Base-by-base conservation (phyloP, 352 stramenopile species). In the Globisporangium heterothallicum region DNA sequence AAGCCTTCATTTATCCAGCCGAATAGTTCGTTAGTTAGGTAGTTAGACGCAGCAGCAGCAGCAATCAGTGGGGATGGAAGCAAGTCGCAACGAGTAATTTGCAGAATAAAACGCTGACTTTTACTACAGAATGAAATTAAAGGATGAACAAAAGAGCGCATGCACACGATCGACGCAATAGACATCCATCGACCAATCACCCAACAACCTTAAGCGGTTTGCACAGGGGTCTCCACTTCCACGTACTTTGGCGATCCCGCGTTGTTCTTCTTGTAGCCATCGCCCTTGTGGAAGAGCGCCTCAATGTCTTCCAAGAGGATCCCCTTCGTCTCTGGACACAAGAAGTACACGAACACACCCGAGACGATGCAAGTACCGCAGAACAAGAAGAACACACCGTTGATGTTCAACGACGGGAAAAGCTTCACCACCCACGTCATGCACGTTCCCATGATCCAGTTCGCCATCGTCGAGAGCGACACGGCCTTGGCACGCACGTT, bases 351-450 rank as follows among this genome's bases (percentile, higher is more conserved):
- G 35, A 75, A 75, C 18, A 62, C 32, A 2, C 55, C 60, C 26
- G 51, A 64, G 34, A 60, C 41, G 26, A 66, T 59, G 13, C 72
- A 73, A 10, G 81, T 32, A 0, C 36, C 70, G 9, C 63, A 57
- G 47, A 85, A 84, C 13, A 86, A 55, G 46, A 68, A 76, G 58
- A 86, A 88, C 13, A 80, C 66, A 21, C 66, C 60, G 42, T 71
- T 68, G 27, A 83, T 51, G 48, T 71, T 66, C 22, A 79, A 48
- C 29, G 74, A 70, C 24, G 64, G 65, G 45, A 83, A 72, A 36
- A 77, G 61, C 64, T 83, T 78, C n/a, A 64, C 61, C 16, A 75
- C 57, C 19, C 51, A 57, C 38, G 69, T 66, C 66, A 82, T 82
- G 8, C 66, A 14, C 4, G 63, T 56, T 5, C 58, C 63, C 29